phyloP scores from a whole-genome alignment of 1,284 basidiomycete genomes.

The Blastosporella zonata region DNA sequence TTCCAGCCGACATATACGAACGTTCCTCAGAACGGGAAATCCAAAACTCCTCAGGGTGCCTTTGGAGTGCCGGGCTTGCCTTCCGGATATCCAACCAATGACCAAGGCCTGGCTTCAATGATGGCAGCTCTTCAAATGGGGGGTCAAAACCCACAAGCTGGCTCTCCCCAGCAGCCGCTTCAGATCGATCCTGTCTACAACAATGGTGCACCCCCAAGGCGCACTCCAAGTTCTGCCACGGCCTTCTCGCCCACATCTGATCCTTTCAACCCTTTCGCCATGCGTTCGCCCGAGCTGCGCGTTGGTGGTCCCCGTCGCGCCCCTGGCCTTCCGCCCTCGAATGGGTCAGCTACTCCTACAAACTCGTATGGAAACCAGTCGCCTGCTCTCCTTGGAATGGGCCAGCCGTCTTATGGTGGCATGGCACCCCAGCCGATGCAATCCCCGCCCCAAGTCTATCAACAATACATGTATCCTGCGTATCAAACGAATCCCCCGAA shows the following conservation, averaged over 20 bases:
- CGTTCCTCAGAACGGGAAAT: slow-evolving; percentile 60
- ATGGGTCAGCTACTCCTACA: slow-evolving; percentile 39
- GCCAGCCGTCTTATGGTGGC: slow-evolving; percentile 58
- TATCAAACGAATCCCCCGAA: slow-evolving; percentile 72
- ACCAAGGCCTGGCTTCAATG: slow-evolving; percentile 82
- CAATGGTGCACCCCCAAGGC: slow-evolving; percentile 36
- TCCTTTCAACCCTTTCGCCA: slow-evolving; percentile 72
- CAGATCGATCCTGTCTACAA: slow-evolving; percentile 66
- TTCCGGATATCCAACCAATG: slow-evolving; percentile 74
- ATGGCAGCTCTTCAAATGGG: slow-evolving; percentile 87
- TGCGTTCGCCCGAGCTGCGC: slow-evolving; percentile 61
- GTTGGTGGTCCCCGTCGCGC: slow-evolving; percentile 51
- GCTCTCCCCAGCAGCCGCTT: slow-evolving; percentile 56
- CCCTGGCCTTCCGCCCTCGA: slow-evolving; percentile 33
- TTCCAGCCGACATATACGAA: slow-evolving; percentile 75
- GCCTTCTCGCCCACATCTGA: slow-evolving; percentile 66
- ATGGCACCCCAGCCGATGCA: slow-evolving; percentile 61
- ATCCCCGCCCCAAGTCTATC: slow-evolving; percentile 67
- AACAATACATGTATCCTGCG: slow-evolving; percentile 78
- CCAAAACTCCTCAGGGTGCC: slow-evolving; percentile 55
- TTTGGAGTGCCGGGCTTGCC: slow-evolving; percentile 72
- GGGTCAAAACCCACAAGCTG: slow-evolving; percentile 76
- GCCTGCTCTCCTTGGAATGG: slow-evolving; percentile 57
- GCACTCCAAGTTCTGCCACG: slow-evolving; percentile 46
- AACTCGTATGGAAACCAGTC: slow-evolving; percentile 61